A percentile compares a stretch with the other conserved stretches of the same genome.
These are phyloP conservation scores for Ephemerocybe angulata DNA, from an alignment of 768 basidiomycete genomes.

Conservation along the genomic window DNA sequence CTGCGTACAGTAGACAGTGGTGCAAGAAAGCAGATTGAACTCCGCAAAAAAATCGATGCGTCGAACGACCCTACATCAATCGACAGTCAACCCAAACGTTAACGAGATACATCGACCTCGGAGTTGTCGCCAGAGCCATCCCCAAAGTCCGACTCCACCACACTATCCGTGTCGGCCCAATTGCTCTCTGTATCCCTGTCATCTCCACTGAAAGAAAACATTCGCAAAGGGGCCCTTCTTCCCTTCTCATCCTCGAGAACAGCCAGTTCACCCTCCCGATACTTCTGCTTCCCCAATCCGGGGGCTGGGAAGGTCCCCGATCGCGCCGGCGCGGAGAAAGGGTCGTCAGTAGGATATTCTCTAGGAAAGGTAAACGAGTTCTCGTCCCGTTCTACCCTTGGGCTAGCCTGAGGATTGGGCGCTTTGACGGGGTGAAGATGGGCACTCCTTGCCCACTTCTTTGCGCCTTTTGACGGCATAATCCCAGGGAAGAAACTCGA, in stretches of 20 bases:
- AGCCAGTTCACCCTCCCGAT: not conserved
- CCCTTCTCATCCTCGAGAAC: not conserved
- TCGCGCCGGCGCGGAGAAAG: not conserved
- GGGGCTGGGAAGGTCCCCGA: not conserved
- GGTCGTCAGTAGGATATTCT: not conserved
- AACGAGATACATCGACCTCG: too few species aligned
- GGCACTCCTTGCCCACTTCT: conserved; percentile 60
- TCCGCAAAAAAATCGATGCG: too few species aligned
- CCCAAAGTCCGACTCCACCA: conserved; percentile 5
- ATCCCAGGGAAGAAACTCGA: conserved; percentile 7
- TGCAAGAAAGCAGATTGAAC: too few species aligned
- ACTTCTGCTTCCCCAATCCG: not conserved
- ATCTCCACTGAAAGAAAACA: not conserved
- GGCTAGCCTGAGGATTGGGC: not conserved
- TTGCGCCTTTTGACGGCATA: conserved; percentile 36
- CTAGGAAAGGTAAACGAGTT: not conserved
- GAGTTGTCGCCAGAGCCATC: too few species aligned
- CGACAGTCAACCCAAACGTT: too few species aligned
- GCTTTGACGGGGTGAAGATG: conserved; percentile 48
- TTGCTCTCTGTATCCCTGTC: conserved; percentile 5
- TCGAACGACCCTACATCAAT: too few species aligned
- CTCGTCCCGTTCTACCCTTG: not conserved
- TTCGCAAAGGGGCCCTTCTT: too few species aligned
- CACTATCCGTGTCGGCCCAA: conserved; percentile 10
- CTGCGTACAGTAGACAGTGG: too few species aligned